A percentile compares a stretch with the other conserved stretches of the same genome.
phyloP scores from a whole-genome alignment of 139 green algal species.

The Raphidocelis subcapitata region DNA sequence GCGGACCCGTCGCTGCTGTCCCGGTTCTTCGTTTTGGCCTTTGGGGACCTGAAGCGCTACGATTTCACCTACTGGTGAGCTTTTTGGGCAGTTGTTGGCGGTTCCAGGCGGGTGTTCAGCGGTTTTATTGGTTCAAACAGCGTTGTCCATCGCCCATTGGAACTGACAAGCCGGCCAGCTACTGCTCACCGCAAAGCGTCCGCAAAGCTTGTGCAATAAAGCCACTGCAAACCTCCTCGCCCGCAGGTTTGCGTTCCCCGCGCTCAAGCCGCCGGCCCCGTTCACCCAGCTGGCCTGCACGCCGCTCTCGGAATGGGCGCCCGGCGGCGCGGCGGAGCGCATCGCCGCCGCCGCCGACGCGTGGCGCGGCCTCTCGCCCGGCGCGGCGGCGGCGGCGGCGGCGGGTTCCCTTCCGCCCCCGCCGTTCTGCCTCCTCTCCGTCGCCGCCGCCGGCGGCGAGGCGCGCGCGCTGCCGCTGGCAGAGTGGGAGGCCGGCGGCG shows the following conservation, averaged over 20 bases:
- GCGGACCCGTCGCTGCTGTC: conserved; percentile 49
- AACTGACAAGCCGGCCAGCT: no score
- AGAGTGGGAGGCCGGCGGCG: no score
- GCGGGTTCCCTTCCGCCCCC: background rate
- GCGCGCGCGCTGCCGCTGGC: no score
- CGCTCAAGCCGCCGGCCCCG: conserved; percentile 60
- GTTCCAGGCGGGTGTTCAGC: no score
- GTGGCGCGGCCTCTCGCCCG: conserved; percentile 23
- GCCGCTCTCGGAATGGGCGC: background rate
- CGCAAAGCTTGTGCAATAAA: no score
- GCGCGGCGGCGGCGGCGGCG: background rate
- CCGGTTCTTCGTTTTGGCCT: conserved; percentile 69
- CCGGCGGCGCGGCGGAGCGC: no score
- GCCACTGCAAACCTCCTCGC: no score
- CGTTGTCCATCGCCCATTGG: no score
- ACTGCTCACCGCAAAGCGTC: no score
- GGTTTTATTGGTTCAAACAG: no score
- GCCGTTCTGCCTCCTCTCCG: background rate
- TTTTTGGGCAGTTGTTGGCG: background rate
- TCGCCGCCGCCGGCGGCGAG: background rate
- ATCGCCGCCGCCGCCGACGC: conserved; percentile 25
- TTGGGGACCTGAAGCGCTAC: conserved; percentile 93
- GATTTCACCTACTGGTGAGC: conserved; percentile 81
- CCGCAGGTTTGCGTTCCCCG: conserved; percentile 79
- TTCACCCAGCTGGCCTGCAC: conserved; percentile 32